A percentile compares a stretch with the other conserved stretches of the same genome.
phyloP scores from a whole-genome alignment of 2,329 filamentous ascomycete species.

The Setomelanomma holmii region DNA sequence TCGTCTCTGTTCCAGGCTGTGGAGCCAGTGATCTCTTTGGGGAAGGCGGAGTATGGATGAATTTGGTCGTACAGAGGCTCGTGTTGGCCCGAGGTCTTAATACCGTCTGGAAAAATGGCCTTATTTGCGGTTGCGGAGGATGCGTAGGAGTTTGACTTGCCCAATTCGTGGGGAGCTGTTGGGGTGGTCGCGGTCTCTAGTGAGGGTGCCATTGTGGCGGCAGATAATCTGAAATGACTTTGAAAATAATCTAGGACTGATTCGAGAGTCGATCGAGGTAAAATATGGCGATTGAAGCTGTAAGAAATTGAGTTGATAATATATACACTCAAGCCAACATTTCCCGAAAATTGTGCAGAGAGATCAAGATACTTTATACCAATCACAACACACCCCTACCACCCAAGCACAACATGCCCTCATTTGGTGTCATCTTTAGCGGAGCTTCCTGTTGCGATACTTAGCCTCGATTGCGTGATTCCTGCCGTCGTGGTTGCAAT shows the following conservation, averaged over 20 bases:
- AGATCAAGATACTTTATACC: slow-evolving; percentile 12
- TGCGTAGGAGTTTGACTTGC: slow-evolving; percentile 28
- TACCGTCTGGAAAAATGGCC: slow-evolving; percentile 67
- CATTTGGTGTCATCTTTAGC: slow-evolving; percentile 18
- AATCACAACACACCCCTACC: slow-evolving; percentile 15
- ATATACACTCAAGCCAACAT: slow-evolving; percentile 1
- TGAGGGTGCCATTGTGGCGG: slow-evolving; percentile 48
- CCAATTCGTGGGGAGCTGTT: slow-evolving; percentile 47
- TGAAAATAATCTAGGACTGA: too few relatives aligned
- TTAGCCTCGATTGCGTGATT: slow-evolving; percentile 43
- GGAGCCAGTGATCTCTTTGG: slow-evolving; percentile 71
- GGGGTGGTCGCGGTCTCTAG: slow-evolving; percentile 46
- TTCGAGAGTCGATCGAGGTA: too few relatives aligned
- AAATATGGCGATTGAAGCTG: too few relatives aligned
- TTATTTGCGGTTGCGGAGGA: slow-evolving; percentile 39
- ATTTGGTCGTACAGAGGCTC: slow-evolving; percentile 70
- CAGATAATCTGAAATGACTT: background rate
- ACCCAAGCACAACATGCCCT: slow-evolving; percentile 15
- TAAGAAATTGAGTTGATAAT: background rate
- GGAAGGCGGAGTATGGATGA: slow-evolving; percentile 73
- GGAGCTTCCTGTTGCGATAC: slow-evolving; percentile 31
- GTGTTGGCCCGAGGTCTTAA: slow-evolving; percentile 76
- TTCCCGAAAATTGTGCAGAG: background rate
- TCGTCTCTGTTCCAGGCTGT: slow-evolving; percentile 76
- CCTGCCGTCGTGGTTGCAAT: background rate